Evolutionary conservation across 169 alveolate genomes (phyloP), one percentile per base, ranked within the genome.

Genomic region (Plasmodium inui): DNA sequence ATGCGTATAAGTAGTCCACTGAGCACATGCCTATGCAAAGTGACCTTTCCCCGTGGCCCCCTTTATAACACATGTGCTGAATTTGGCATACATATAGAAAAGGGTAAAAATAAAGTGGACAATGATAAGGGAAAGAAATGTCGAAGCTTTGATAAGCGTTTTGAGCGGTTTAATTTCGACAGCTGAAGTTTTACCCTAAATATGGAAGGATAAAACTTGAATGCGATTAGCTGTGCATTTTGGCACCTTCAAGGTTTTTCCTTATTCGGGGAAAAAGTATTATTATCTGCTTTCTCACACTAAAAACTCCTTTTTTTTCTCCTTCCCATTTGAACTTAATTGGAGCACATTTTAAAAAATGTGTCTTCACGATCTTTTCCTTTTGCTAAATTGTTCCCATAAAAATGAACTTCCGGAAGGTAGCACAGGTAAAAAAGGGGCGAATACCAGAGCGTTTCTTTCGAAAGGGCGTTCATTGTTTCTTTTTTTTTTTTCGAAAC

Each of bases 221-320:
- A 67, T 50, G 61, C 61, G 8, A 50, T 50, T 50, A 50, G 19
- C 22, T 50, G 61, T 50, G 22, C 61, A 50, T 50, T 50, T 50
- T 22, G 76, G 37, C 39, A 8, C 30, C 14, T 28, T 67, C 76
- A 9, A 67, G 30, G 32, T 26, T 67, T 67, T 67, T 67, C 76
- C 84, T 19, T 92, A 86, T 55, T 82, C 74, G 19, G 22, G 81
- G 67, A 95, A 74, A 53, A 73, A 53, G 79, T 73, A 30, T 82
- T 26, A 26, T 39, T 79, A 41, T 4, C 71, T 79, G 46, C 10
- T 81, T 46, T 17, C 34, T 71, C 67, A 50, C 67, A 81, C 50
- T 50, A 22, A 81, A 17, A 81, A 44, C 46, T 17, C 44, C 72
- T 22, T 41, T 81, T 81, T 26, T 70, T 73, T 39, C 83, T 74